A percentile compares a stretch with the other conserved stretches of the same genome.
phyloP scores from a whole-genome alignment of 2,329 filamentous ascomycete species.

The Penicillium thymicola region DNA sequence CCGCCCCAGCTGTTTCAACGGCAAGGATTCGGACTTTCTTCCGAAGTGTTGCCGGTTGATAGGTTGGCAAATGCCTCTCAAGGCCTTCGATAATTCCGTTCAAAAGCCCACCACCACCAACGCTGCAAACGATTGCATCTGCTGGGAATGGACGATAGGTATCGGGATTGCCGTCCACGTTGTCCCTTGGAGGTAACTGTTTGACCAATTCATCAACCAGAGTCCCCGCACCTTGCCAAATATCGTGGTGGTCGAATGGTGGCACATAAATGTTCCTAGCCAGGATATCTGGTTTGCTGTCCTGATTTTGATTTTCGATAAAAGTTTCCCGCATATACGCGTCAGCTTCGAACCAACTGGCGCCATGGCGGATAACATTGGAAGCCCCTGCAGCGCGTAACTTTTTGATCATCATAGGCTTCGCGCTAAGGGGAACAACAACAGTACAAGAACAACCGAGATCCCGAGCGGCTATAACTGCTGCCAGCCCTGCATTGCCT shows the following conservation, averaged over 20 bases:
- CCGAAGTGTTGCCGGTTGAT: background rate
- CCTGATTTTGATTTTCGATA: slow-evolving; percentile 23
- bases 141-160: slow-evolving; percentile 40
- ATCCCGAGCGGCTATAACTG: slow-evolving; percentile 65
- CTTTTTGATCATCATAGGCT: slow-evolving; percentile 65
- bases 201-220: slow-evolving; percentile 36
- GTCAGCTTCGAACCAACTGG: slow-evolving; percentile 68
- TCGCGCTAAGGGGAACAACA: slow-evolving; percentile 64
- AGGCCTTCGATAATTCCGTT: slow-evolving; percentile 69
- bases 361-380: slow-evolving; percentile 64
- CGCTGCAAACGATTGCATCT: slow-evolving; percentile 70
- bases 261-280: slow-evolving; percentile 33
- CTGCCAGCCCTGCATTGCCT: slow-evolving; percentile 79
- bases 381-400: slow-evolving; percentile 61
- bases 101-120: slow-evolving; percentile 75
- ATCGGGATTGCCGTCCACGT: background rate
- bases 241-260: slow-evolving; percentile 38
- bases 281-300: background rate
- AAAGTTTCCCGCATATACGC: slow-evolving; percentile 55
- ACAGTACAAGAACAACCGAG: slow-evolving; percentile 65
- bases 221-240: slow-evolving; percentile 37
- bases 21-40: slow-evolving; percentile 54
- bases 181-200: slow-evolving; percentile 30
- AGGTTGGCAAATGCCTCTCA: slow-evolving; percentile 22
- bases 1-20: slow-evolving; percentile 69